A percentile compares a stretch with the other conserved stretches of the same genome.
Evolutionary conservation across 2,329 filamentous ascomycete species (phyloP).

Genomic region (Talaromyces verruculosus): DNA sequence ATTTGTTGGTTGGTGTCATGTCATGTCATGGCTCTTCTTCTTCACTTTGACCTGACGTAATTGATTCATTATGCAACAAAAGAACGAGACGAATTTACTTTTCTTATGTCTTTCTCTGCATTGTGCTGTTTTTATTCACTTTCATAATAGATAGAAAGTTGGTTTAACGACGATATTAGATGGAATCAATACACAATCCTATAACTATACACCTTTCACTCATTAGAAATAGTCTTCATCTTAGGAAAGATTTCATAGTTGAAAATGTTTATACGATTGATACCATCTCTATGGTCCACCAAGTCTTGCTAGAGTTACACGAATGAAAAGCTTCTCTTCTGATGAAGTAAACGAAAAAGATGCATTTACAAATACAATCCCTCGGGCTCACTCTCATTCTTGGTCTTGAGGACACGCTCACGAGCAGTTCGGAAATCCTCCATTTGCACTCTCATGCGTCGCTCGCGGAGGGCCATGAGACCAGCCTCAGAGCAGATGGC

Average conservation of each 20-base stretch:
- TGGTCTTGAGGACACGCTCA: constrained; percentile 94
- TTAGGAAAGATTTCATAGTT: background rate
- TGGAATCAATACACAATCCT: background rate
- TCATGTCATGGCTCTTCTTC: background rate
- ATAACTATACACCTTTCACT: background rate
- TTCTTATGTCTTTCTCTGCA: background rate
- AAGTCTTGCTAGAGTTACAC: constrained; percentile 6
- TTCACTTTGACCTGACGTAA: background rate
- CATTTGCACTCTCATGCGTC: constrained; percentile 98
- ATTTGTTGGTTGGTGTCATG: background rate
- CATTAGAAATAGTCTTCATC: background rate
- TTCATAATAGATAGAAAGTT: constrained; percentile 8
- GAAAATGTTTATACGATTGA: background rate
- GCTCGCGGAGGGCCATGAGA: constrained; percentile 87
- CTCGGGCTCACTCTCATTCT: constrained; percentile 97
- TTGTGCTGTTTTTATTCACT: background rate
- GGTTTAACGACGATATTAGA: constrained; percentile 9
- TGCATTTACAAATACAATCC: constrained; percentile 86
- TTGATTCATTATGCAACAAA: constrained; percentile 1
- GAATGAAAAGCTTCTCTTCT: background rate
- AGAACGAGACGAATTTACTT: constrained; percentile 9
- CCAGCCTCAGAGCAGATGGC: constrained; percentile 98
- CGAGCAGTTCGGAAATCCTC: constrained; percentile 90
- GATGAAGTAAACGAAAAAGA: background rate
- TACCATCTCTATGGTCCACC: background rate